Base-by-base conservation (phyloP, 495 filamentous ascomycete species). In the Neurospora sp. region DNA sequence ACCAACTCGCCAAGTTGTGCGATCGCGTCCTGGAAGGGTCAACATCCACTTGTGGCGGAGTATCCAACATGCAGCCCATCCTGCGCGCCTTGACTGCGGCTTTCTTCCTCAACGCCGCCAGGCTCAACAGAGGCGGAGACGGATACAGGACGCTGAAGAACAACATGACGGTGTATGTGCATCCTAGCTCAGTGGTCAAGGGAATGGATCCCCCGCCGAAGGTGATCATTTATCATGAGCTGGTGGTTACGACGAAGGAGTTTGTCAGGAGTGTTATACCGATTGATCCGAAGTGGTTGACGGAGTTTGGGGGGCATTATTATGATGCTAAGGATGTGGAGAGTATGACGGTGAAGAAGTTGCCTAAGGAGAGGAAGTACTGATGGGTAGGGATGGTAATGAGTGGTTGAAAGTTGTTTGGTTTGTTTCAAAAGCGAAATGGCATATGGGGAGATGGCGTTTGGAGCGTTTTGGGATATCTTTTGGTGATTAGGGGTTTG, bases 141-240 rank as follows among this genome's bases (percentile, higher is more conserved):
- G 92, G 89, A 69, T 99, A 98, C 82, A 87, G 94, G n/a, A 98
- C 95, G 5, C 90, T 98, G 31, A 98, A 97, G 89, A 97, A 92
- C 70, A 92, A 91, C 48, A 89, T 92, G 82, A 93, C 92, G 35
- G 96, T 98, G 8, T 94, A 94, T 77, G 84, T 98, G 39, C 96
- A 99, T 79, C 96, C 96, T 2, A 92, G 90, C 71, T 92, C 89
- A 73, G 92, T 92, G 70, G 83, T 98, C 73, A 91, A 93, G 83
- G 91, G 93, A 76, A 86, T 89, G 5, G 92, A 94, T 76, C 95
- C 94, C 23, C 87, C 87, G 38, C 82, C 84, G 20, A 94, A 93
- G 82, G 94, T 92, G 88, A 89, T 97, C 70, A 89, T 97, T 40
- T 99, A 94, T 80, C 94, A 93, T 76, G 96, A 99, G 82, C 79